phyloP scores from a whole-genome alignment of 805 yeast species.

The Sugiyamaella qingdaonensis region DNA sequence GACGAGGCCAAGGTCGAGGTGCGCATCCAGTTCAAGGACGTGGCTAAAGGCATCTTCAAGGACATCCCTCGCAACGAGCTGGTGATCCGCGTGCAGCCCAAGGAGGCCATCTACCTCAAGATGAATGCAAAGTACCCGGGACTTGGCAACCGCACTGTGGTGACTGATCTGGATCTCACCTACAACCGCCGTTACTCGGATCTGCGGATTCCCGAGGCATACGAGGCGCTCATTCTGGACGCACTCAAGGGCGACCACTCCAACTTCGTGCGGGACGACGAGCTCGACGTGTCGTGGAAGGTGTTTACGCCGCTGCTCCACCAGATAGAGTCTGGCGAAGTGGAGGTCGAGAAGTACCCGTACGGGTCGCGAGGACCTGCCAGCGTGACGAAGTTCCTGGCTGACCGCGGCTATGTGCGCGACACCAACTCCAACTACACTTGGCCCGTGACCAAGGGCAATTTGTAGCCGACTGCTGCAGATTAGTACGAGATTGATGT shows the following conservation, averaged over 20 bases:
- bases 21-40: conserved; percentile 86
- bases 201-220: conserved; percentile 96
- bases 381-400: conserved; percentile 55
- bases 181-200: conserved; percentile 77
- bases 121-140: conserved; percentile 95
- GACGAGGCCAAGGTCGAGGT: conserved; percentile 94
- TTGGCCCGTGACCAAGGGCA: conserved; percentile 63
- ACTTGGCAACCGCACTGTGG: conserved; percentile 70
- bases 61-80: conserved; percentile 86
- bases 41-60: conserved; percentile 74
- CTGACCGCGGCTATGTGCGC: conserved; percentile 67
- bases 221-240: conserved; percentile 92
- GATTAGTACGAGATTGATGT: not conserved
- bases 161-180: conserved; percentile 87
- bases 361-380: conserved; percentile 92
- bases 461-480: too few relatives aligned
- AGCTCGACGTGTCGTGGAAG: conserved; percentile 88
- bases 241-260: conserved; percentile 90
- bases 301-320: conserved; percentile 88
- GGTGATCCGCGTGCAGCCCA: conserved; percentile 90
- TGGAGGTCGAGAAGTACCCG: conserved; percentile 61
- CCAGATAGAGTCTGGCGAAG: conserved; percentile 68
- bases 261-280: conserved; percentile 96
- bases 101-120: conserved; percentile 90
- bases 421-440: conserved; percentile 63